Base-by-base conservation (phyloP, 148 eudicot species). In the Fallopia convolvulus region DNA sequence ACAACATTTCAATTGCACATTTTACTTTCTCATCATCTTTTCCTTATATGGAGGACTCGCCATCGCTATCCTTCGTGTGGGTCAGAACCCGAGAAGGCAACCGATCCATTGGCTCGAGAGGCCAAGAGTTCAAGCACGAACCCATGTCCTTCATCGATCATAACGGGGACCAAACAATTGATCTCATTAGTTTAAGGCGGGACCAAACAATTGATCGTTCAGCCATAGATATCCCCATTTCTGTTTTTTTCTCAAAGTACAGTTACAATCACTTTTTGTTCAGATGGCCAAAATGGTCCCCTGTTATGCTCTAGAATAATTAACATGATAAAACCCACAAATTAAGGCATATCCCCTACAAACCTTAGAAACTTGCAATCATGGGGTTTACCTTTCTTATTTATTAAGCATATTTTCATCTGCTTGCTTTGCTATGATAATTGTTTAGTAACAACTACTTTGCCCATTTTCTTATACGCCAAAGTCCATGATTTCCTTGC, bases 261-360 rank as follows among this genome's bases (percentile, higher is more conserved):
- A 2, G 70, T 63, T 32, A 18, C 70, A 63, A 63, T 26, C 70
- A 26, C 68, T 20, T 33, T 58, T 21, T 58, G 65, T 58, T 58
- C 32, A 52, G 20, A 52, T 52, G 68, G 13, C 66, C 66, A 60
- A 21, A 58, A 61, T 61, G 68, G 61, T 55, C 61, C 61, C 61
- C 9, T 50, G 56, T 0, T 50, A 50, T 50, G n/a, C 56, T 50
- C 56, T 50, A n/a, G 26, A 55, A 18, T 55, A 55, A n/a, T 55
- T 55, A 55, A 9, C 60, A 18, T 55, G 6, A 55, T n/a, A 55
- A 55, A n/a, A 7, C 8, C 23, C 7, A 10, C 60, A 55, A 55
- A 55, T 21, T 55, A 55, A 13, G 60, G 8, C n/a, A n/a, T 18
- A 23, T 55, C 60, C 60, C 23, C 23, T 55, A 61, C 36, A 61